Evolutionary conservation across 768 basidiomycete species (phyloP).

Genomic region (Rhizopogon vesiculosus): DNA sequence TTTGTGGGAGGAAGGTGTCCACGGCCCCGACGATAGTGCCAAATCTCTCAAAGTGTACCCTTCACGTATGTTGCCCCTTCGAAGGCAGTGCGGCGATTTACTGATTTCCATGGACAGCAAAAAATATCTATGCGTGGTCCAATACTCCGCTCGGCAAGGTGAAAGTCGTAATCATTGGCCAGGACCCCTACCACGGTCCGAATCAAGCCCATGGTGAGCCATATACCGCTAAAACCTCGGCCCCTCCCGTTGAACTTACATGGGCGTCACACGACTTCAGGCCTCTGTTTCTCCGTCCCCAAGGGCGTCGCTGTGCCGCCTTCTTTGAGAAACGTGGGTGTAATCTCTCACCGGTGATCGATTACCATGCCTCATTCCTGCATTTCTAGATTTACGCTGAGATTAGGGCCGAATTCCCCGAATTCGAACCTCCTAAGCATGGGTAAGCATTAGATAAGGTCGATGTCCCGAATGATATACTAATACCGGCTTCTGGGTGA

Average conservation of each 20-base stretch:
- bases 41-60: constrained; percentile 67
- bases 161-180: constrained; percentile 85
- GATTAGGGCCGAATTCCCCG: constrained; percentile 77
- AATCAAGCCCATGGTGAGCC: constrained; percentile 81
- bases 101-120: constrained; percentile 41
- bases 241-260: constrained; percentile 2
- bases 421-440: constrained; percentile 74
- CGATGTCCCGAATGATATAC: constrained; percentile 3
- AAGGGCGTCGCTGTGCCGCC: constrained; percentile 71
- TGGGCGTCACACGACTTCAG: constrained; percentile 32
- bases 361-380: constrained; percentile 8
- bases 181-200: constrained; percentile 81
- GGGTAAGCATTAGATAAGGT: constrained; percentile 49
- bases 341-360: constrained; percentile 7
- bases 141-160: constrained; percentile 81
- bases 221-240: background rate
- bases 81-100: constrained; percentile 7
- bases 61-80: constrained; percentile 41
- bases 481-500: background rate
- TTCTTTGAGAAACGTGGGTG: constrained; percentile 72
- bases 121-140: constrained; percentile 90
- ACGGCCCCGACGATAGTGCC: constrained; percentile 42
- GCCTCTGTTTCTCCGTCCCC: constrained; percentile 88
- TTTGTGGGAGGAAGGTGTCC: constrained; percentile 62
- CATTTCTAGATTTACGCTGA: constrained; percentile 75